Evolutionary conservation across 108 stramenopile genomes (phyloP).

Genomic region (Nitzschia sp.): DNA sequence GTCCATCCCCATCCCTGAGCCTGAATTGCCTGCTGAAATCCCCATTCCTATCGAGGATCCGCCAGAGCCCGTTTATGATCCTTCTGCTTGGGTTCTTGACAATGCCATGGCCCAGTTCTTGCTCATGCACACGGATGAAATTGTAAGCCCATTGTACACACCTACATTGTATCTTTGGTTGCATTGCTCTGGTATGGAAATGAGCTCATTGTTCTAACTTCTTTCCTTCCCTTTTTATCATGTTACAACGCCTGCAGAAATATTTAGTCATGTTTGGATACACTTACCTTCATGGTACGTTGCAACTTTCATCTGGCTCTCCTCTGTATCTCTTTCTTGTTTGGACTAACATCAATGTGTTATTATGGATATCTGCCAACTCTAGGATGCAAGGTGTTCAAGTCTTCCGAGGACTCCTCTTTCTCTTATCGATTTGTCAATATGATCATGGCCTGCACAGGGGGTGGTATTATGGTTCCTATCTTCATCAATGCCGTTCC

Average conservation of each 20-base stretch:
- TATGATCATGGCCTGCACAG: slow-evolving; percentile 76
- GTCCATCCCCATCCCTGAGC: no score
- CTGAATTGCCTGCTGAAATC: no score
- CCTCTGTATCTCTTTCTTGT: no score
- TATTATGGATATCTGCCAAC: not conserved
- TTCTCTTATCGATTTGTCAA: slow-evolving; percentile 71
- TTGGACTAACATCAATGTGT: no score
- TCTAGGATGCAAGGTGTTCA: slow-evolving; percentile 68
- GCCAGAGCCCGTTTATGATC: slow-evolving; percentile 34
- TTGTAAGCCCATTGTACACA: no score
- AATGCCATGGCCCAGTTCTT: slow-evolving; percentile 70
- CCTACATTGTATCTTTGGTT: slow-evolving; percentile 17
- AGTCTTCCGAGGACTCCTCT: slow-evolving; percentile 30
- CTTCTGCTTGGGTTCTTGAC: slow-evolving; percentile 78
- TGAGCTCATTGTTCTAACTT: not conserved
- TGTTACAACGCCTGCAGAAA: slow-evolving; percentile 18
- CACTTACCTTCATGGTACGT: slow-evolving; percentile 69
- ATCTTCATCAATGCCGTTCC: slow-evolving; percentile 79
- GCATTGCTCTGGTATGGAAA: not conserved
- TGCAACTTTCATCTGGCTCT: not conserved
- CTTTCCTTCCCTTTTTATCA: not conserved
- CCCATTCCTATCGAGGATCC: no score
- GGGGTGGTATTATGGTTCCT: slow-evolving; percentile 88
- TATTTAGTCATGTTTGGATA: slow-evolving; percentile 77
- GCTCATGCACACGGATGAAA: slow-evolving; percentile 70